A percentile compares a stretch with the other conserved stretches of the same genome.
Evolutionary conservation across 148 eudicot genomes (phyloP).

Genomic region (Heliamphora exappendiculata): DNA sequence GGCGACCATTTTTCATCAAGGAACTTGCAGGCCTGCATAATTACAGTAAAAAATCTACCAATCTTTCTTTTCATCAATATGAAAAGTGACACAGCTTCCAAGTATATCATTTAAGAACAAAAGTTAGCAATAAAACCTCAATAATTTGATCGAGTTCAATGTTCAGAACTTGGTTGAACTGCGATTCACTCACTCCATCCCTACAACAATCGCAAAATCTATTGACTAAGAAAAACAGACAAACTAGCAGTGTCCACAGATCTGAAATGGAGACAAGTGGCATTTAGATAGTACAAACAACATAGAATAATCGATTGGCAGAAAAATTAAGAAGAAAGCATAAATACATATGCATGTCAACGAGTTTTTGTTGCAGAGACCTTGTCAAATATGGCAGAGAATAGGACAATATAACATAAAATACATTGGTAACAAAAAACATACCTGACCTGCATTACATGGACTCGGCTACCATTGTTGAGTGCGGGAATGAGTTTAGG

Average conservation of each 20-base stretch:
- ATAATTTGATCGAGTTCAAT: slow-evolving; percentile 76
- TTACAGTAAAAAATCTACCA: not conserved
- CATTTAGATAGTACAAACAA: not conserved
- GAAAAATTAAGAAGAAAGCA: not conserved
- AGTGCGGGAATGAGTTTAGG: no score
- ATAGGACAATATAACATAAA: not conserved
- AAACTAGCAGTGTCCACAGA: not conserved
- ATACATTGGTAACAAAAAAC: not conserved
- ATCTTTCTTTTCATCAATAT: no score
- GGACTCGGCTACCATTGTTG: no score
- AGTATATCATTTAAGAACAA: not conserved
- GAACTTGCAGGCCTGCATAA: slow-evolving; percentile 61
- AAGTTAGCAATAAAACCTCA: slow-evolving; percentile 36
- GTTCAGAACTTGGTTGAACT: slow-evolving; percentile 85
- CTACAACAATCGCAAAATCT: slow-evolving; percentile 16
- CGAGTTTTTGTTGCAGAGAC: not conserved
- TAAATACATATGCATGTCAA: not conserved
- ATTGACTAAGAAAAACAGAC: not conserved
- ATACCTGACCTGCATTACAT: no score
- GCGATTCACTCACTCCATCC: slow-evolving; percentile 92
- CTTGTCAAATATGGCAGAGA: not conserved
- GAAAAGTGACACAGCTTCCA: not conserved
- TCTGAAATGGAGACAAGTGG: not conserved
- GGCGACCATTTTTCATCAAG: slow-evolving; percentile 86
- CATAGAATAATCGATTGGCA: not conserved